Evolutionary conservation across 192 early-diverging fungal species (phyloP), one percentile per base, ranked within the genome.

Genomic region (Dissophora ornata): DNA sequence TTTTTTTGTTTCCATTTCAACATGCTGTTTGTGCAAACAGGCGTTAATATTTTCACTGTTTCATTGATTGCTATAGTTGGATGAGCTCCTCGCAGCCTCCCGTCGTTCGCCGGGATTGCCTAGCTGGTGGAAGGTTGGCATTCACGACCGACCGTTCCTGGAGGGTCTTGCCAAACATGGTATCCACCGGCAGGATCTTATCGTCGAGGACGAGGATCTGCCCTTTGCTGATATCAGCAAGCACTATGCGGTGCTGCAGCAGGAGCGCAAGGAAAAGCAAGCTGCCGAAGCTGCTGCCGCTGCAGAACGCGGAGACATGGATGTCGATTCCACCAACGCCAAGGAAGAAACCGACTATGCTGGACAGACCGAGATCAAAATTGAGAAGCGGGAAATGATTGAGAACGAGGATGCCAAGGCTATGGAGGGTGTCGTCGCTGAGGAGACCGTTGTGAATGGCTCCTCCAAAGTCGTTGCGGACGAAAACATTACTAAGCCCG

Each of bases 61-160:
- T 19, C 40, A 1, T 53, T 34, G 19, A 26, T 24, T 47, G 3
- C n/a, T 36, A 7, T 83, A 85, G 60, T 52, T 88, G 21, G 78
- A 83, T 19, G 67, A 60, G 9, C 69, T 81, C 24, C 71, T 88
- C 33, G 62, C 79, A 21, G 64, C 54, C 12, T 80, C 85, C 7
- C 79, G 84, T 22, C 82, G 84, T 11, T 84, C 85, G 16, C 83
- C 81, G 25, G 83, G 83, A n/a, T 47, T 88, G 32, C 87, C 87
- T 15, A 91, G 86, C 36, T 94, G 93, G 93, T 94, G 93, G 93
- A 80, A 79, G 29, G 79, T 88, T 36, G 82, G 86, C 16, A 80
- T 84, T 13, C 87, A 92, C 54, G 93, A 95, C 56, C 71, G 73
- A 26, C 84, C 82, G 24, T 89, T 93, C 52, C 67, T 95, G 52